Conservation (phyloP, 23 red algal genomes). For the Agarophyton chilense region DNA sequence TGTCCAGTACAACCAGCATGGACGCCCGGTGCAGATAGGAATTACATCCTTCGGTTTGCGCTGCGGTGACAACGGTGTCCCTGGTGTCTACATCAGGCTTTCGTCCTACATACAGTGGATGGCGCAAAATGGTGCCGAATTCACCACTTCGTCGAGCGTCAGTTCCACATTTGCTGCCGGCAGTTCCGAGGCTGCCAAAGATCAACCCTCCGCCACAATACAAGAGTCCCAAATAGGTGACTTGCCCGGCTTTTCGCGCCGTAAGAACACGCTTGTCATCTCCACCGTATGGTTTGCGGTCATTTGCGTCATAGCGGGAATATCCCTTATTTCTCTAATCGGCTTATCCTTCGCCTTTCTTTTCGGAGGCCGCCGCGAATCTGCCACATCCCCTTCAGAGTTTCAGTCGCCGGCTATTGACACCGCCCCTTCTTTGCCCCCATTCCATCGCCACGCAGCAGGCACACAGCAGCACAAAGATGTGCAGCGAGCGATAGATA, state of each 20-base stretch:
- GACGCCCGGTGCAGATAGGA: slow-evolving; percentile 24
- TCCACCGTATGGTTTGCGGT: slow-evolving; percentile 16
- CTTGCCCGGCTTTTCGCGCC: not conserved
- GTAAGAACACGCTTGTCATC: slow-evolving; percentile 2
- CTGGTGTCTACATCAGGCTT: slow-evolving; percentile 44
- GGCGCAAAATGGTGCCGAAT: not conserved
- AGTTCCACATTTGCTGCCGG: slow-evolving; percentile 11
- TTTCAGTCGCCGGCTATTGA: not conserved
- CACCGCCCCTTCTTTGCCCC: not conserved
- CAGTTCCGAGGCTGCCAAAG: slow-evolving; percentile 17
- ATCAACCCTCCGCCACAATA: not conserved
- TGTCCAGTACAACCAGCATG: slow-evolving; percentile 23
- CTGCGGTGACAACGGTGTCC: slow-evolving; percentile 31
- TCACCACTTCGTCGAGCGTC: not conserved
- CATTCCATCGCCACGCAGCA: not conserved
- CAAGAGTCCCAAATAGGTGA: not conserved
- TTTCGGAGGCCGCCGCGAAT: not conserved
- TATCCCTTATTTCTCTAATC: slow-evolving; percentile 2
- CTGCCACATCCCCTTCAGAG: not conserved
- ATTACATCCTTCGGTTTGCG: slow-evolving; percentile 35
- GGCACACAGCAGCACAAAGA: not conserved
- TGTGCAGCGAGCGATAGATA: not conserved
- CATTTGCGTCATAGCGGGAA: slow-evolving; percentile 39
- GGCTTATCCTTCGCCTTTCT: not conserved
- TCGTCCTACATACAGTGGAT: slow-evolving; percentile 31